Percentiles rank a stretch among this genome's conserved stretches.
Evolutionary conservation across 805 yeast species (phyloP).

Genomic region (Ogataea pilisensis): DNA sequence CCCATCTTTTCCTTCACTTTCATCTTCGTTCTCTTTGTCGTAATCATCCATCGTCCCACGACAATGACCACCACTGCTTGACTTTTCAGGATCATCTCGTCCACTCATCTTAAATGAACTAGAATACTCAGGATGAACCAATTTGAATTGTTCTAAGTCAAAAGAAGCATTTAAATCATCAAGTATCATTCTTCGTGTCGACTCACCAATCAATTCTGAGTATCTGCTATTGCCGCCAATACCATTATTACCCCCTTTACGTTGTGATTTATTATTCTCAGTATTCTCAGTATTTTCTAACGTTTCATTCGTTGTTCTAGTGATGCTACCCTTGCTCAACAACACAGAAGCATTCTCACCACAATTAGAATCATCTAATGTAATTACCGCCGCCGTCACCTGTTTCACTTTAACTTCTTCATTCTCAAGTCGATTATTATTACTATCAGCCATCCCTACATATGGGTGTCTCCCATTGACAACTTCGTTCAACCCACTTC

Average conservation of each 20-base stretch:
- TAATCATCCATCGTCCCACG: neutral
- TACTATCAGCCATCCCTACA: conserved; percentile 7
- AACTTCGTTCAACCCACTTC: conserved; percentile 22
- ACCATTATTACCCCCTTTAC: neutral
- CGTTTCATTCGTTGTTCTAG: no score
- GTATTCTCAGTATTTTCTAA: no score
- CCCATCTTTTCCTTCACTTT: neutral
- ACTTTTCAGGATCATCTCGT: no score
- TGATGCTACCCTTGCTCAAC: no score
- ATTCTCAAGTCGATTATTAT: neutral
- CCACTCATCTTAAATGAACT: conserved; percentile 13
- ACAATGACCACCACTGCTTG: no score
- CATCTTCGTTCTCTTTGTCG: neutral
- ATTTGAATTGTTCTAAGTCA: conserved; percentile 10
- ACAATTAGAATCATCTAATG: no score
- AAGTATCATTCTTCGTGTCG: conserved; percentile 1
- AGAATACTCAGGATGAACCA: conserved; percentile 10
- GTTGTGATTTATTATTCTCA: no score
- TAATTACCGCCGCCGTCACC: neutral
- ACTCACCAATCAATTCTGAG: neutral
- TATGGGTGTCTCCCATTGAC: conserved; percentile 33
- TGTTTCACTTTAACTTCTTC: neutral
- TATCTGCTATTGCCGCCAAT: neutral
- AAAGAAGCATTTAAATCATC: conserved; percentile 17
- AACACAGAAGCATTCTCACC: no score